These are phyloP conservation scores for Lophiotrema nucula DNA, from an alignment of 495 filamentous ascomycete species.

Conservation along the genomic window DNA sequence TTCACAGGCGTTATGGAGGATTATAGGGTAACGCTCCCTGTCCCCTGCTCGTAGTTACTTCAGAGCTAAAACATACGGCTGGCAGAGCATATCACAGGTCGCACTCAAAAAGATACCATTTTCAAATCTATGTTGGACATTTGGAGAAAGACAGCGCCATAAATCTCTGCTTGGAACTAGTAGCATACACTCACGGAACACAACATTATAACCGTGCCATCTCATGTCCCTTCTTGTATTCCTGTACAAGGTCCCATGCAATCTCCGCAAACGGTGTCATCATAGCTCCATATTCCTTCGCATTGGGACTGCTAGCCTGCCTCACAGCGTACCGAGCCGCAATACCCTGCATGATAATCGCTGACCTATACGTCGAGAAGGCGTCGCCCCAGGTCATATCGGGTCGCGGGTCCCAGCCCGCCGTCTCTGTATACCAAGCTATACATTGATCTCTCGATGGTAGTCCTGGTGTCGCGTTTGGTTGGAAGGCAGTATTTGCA, in stretches of 20 bases:
- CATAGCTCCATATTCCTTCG: slow-evolving; percentile 65
- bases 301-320: slow-evolving; percentile 87
- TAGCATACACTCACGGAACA: too few relatives aligned
- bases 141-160: too few relatives aligned
- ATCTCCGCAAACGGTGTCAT: slow-evolving; percentile 67
- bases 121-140: too few relatives aligned
- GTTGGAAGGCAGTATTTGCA: slow-evolving; percentile 52
- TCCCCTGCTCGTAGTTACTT: too few relatives aligned
- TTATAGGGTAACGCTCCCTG: too few relatives aligned
- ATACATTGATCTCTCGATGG: slow-evolving; percentile 68
- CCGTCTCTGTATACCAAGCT: slow-evolving; percentile 71
- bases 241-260: slow-evolving; percentile 68
- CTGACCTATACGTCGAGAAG: slow-evolving; percentile 46
- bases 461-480: slow-evolving; percentile 65
- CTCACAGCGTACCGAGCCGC: slow-evolving; percentile 77
- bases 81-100: too few relatives aligned
- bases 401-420: slow-evolving; percentile 62
- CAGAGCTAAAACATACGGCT: too few relatives aligned
- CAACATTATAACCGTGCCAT: slow-evolving; percentile 58
- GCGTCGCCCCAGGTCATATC: slow-evolving; percentile 62
- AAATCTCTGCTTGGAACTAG: too few relatives aligned
- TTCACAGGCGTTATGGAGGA: too few relatives aligned
- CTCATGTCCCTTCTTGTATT: slow-evolving; percentile 43
- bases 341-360: slow-evolving; percentile 92
- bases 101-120: too few relatives aligned